Percentiles rank a stretch among this genome's conserved stretches.
Evolutionary conservation across 768 basidiomycete species (phyloP).

Genomic region (Psilocybe azurescens): DNA sequence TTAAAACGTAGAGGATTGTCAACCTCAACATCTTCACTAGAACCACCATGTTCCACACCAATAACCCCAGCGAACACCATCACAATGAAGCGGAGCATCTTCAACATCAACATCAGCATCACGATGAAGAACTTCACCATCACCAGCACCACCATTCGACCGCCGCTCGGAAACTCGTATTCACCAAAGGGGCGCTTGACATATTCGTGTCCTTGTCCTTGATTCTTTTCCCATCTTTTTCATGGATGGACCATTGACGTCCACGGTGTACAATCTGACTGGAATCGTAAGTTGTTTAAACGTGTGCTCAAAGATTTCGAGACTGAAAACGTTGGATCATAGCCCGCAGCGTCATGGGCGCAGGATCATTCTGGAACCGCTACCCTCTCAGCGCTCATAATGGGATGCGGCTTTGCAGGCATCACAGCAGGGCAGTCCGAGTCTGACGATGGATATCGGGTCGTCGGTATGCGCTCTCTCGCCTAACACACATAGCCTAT

Average conservation of each 20-base stretch:
- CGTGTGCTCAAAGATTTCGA: too few species aligned
- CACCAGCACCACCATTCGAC: conserved; percentile 2
- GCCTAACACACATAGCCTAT: neutral
- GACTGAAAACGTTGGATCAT: too few species aligned
- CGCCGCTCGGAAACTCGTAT: conserved; percentile 19
- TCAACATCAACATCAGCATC: too few species aligned
- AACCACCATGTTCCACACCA: neutral
- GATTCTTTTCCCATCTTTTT: conserved; percentile 26
- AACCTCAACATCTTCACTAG: too few species aligned
- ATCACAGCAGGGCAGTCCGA: conserved; percentile 27
- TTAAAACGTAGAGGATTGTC: too few species aligned
- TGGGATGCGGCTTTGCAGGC: conserved; percentile 27
- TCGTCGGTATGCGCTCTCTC: conserved; percentile 30
- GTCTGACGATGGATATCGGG: conserved; percentile 27
- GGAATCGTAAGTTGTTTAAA: conserved; percentile 19
- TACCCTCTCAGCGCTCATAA: conserved; percentile 24
- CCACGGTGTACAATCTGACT: conserved; percentile 20
- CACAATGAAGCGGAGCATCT: neutral
- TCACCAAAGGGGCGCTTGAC: conserved; percentile 28
- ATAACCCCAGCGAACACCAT: neutral
- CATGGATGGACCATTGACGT: conserved; percentile 24
- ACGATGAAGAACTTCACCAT: too few species aligned
- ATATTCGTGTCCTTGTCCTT: conserved; percentile 25
- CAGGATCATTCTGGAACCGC: conserved; percentile 17
- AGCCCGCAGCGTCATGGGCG: conserved; percentile 19